These are phyloP conservation scores for Westerdykella aurantiaca DNA, from an alignment of 2,329 filamentous ascomycete genomes.

Conservation along the genomic window DNA sequence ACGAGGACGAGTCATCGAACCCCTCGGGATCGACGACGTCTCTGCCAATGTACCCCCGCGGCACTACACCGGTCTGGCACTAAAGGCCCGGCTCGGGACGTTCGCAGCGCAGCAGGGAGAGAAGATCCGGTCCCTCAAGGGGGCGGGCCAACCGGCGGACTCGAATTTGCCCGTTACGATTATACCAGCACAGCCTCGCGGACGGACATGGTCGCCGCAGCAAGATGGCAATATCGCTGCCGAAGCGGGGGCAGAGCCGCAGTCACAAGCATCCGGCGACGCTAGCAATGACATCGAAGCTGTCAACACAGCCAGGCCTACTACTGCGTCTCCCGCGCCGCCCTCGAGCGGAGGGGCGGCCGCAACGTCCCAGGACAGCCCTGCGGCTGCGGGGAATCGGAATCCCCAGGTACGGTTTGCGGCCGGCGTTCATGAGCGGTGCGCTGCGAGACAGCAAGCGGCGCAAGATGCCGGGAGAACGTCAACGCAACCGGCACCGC, in stretches of 20 bases:
- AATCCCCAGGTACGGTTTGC: conserved; percentile 23
- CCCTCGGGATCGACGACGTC: conserved; percentile 33
- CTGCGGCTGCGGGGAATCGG: conserved; percentile 5
- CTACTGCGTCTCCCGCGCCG: conserved; percentile 1
- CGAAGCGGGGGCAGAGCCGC: conserved; percentile 1
- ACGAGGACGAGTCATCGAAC: conserved; percentile 48
- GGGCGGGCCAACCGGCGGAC: conserved; percentile 29
- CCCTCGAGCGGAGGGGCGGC: conserved; percentile 1
- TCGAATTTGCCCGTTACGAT: conserved; percentile 52
- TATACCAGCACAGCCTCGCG: conserved; percentile 54
- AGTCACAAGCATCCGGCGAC: conserved; percentile 3
- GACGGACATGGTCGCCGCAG: conserved; percentile 50
- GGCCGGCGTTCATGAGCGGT: conserved; percentile 14
- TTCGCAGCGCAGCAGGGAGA: conserved; percentile 48
- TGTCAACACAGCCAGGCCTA: conserved; percentile 8
- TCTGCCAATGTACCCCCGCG: conserved; percentile 36
- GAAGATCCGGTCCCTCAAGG: conserved; percentile 38
- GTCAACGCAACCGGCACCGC: conserved; percentile 3
- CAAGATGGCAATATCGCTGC: not conserved
- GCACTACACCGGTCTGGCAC: conserved; percentile 40
- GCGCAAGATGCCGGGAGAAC: not conserved
- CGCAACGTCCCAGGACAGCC: not conserved
- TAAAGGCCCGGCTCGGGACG: conserved; percentile 43
- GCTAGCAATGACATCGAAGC: conserved; percentile 1
- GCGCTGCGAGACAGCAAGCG: conserved; percentile 8